These are phyloP conservation scores for Tolypocladium paradoxum DNA, from an alignment of 2,329 filamentous ascomycete species.

Conservation along the genomic window DNA sequence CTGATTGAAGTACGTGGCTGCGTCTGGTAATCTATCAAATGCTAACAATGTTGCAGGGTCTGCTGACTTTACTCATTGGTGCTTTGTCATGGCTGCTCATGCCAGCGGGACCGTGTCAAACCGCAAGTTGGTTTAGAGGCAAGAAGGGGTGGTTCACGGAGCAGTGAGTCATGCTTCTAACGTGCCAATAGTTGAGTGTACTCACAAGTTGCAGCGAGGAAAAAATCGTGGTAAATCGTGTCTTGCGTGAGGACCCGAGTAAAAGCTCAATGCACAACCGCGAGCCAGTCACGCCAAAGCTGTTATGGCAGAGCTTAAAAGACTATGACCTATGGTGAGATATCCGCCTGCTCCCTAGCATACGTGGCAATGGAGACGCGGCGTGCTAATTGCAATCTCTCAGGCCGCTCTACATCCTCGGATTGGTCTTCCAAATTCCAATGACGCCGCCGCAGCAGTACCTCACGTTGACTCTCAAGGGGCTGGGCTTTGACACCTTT, in stretches of 20 bases:
- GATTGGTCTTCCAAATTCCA: conserved; percentile 32
- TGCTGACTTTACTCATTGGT: conserved; percentile 18
- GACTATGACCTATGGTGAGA: conserved; percentile 50
- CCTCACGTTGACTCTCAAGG: conserved; percentile 29
- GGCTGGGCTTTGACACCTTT: conserved; percentile 31
- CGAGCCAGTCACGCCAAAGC: conserved; percentile 28
- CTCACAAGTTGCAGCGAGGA: conserved; percentile 27
- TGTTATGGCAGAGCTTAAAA: conserved; percentile 38
- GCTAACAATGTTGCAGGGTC: neutral
- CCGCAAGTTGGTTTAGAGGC: conserved; percentile 41
- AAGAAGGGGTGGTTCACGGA: conserved; percentile 30
- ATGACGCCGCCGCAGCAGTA: conserved; percentile 29
- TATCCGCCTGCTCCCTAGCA: neutral
- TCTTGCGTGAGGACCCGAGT: conserved; percentile 42
- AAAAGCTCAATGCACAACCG: conserved; percentile 52
- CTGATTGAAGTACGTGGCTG: conserved; percentile 2
- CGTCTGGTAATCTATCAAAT: no score
- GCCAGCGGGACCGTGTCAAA: conserved; percentile 26
- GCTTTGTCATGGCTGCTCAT: conserved; percentile 12
- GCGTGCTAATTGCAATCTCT: neutral
- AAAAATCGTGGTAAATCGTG: conserved; percentile 45
- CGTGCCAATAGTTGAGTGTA: accelerated
- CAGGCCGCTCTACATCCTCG: conserved; percentile 21
- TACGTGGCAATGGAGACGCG: neutral
- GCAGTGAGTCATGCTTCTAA: conserved; percentile 1